phyloP scores from a whole-genome alignment of 805 yeast species.

The Debaryomyces tyrocola region DNA sequence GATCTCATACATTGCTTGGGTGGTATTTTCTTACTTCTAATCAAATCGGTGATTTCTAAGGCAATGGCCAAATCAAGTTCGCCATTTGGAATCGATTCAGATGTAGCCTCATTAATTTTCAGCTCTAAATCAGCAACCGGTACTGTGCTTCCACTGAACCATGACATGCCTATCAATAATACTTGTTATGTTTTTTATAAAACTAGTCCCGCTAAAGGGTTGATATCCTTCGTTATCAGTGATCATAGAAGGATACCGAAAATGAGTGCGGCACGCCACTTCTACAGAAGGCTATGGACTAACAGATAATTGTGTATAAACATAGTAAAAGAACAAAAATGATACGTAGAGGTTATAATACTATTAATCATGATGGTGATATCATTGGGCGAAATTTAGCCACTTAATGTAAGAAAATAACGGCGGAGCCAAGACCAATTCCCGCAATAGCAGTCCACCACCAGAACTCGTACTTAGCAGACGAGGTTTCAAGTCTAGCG shows the following conservation, averaged over 20 bases:
- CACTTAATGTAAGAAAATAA: slow-evolving; percentile 26
- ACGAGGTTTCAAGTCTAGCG: slow-evolving; percentile 52
- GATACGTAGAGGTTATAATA: neutral
- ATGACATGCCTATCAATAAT: slow-evolving; percentile 40
- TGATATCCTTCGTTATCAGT: neutral
- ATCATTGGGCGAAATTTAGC: too few relatives aligned
- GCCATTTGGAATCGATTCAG: slow-evolving; percentile 89
- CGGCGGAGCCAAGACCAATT: slow-evolving; percentile 41
- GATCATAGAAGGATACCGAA: neutral
- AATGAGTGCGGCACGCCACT: too few relatives aligned
- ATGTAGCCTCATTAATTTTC: slow-evolving; percentile 74
- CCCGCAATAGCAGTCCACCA: slow-evolving; percentile 58
- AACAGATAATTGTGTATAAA: neutral
- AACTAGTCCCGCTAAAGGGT: neutral
- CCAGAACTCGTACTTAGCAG: slow-evolving; percentile 40
- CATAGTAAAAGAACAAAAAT: neutral
- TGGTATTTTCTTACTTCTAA: slow-evolving; percentile 75
- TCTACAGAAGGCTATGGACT: too few relatives aligned
- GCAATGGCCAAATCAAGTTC: slow-evolving; percentile 73
- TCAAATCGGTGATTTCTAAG: slow-evolving; percentile 82
- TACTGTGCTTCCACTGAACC: slow-evolving; percentile 45
- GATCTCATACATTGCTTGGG: slow-evolving; percentile 83
- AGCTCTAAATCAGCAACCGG: slow-evolving; percentile 50
- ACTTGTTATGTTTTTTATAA: neutral
- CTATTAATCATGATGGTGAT: too few relatives aligned